Evolutionary conservation across 2,329 filamentous ascomycete species (phyloP).

Genomic region (Aspergillus phoenicis): DNA sequence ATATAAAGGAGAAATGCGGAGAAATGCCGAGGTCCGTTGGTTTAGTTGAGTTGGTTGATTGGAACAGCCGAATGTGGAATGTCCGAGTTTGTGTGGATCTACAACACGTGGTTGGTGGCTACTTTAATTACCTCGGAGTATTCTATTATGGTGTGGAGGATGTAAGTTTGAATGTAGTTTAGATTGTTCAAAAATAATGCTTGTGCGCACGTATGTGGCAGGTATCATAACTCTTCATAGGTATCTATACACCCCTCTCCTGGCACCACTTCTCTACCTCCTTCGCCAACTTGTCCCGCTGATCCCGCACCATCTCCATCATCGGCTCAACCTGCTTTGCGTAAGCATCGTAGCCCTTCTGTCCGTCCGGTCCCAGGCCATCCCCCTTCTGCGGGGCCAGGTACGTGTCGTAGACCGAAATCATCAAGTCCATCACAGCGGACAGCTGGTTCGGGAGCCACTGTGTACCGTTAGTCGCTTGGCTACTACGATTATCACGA

Average conservation of each 20-base stretch:
- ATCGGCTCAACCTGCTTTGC: slow-evolving; percentile 43
- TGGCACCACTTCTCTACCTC: slow-evolving; percentile 52
- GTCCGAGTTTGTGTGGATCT: background rate
- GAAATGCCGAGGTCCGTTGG: background rate
- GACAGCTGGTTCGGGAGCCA: slow-evolving; percentile 54
- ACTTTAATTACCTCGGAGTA: background rate
- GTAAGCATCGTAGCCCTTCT: slow-evolving; percentile 17
- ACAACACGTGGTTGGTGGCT: background rate
- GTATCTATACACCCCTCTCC: slow-evolving; percentile 44
- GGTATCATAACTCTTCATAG: background rate
- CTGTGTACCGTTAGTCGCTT: slow-evolving; percentile 20
- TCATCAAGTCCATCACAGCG: slow-evolving; percentile 53
- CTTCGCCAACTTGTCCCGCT: slow-evolving; percentile 36
- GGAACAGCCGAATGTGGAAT: no score
- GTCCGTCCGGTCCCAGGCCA: slow-evolving; percentile 13
- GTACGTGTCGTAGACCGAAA: slow-evolving; percentile 46
- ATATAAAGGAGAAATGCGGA: background rate
- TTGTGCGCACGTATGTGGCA: background rate
- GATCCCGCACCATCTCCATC: slow-evolving; percentile 40
- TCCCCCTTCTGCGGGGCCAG: slow-evolving; percentile 36
- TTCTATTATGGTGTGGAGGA: background rate
- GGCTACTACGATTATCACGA: background rate
- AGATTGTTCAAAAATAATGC: background rate
- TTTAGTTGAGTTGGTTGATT: background rate
- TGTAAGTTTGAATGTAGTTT: background rate